phyloP scores from a whole-genome alignment of 2,329 filamentous ascomycete genomes.

The Cladosporium sp. region DNA sequence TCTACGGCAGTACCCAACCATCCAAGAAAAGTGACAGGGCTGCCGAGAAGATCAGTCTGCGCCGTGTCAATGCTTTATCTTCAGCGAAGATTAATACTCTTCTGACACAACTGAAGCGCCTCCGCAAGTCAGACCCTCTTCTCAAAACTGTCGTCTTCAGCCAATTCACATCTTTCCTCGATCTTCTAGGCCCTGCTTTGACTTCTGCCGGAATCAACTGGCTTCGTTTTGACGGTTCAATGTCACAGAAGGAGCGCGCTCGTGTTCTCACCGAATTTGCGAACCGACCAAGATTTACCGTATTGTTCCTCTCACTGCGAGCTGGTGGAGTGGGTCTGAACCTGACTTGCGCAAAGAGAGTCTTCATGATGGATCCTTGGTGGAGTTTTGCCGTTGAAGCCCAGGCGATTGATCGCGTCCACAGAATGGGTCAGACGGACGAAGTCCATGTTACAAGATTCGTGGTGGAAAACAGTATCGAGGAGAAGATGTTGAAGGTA shows the following conservation, averaged over 20 bases:
- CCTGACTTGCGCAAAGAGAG: slow-evolving; percentile 78
- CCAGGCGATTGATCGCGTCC: slow-evolving; percentile 94
- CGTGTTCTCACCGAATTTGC: slow-evolving; percentile 72
- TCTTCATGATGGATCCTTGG: slow-evolving; percentile 99
- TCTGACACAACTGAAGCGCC: slow-evolving; percentile 65
- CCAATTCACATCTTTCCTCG: slow-evolving; percentile 94
- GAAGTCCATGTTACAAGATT: slow-evolving; percentile 86
- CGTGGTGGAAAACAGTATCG: slow-evolving; percentile 84
- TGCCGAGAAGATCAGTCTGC: slow-evolving; percentile 48
- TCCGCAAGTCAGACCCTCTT: slow-evolving; percentile 61
- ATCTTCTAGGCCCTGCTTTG: slow-evolving; percentile 82
- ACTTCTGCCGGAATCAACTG: slow-evolving; percentile 66
- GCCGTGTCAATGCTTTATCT: slow-evolving; percentile 61
- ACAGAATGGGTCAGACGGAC: slow-evolving; percentile 88
- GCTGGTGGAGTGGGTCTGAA: slow-evolving; percentile 94
- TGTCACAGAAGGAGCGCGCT: slow-evolving; percentile 79
- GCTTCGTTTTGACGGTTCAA: slow-evolving; percentile 86
- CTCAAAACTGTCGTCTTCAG: slow-evolving; percentile 88
- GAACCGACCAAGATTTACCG: slow-evolving; percentile 53
- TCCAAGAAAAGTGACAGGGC: not conserved
- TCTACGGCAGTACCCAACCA: slow-evolving; percentile 36
- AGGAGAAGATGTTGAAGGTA: slow-evolving; percentile 76
- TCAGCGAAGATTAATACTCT: slow-evolving; percentile 86
- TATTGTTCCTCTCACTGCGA: slow-evolving; percentile 78
- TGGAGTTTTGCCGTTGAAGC: slow-evolving; percentile 97